Evolutionary conservation across 2,329 filamentous ascomycete genomes (phyloP).

Genomic region (Botrytis galanthina): DNA sequence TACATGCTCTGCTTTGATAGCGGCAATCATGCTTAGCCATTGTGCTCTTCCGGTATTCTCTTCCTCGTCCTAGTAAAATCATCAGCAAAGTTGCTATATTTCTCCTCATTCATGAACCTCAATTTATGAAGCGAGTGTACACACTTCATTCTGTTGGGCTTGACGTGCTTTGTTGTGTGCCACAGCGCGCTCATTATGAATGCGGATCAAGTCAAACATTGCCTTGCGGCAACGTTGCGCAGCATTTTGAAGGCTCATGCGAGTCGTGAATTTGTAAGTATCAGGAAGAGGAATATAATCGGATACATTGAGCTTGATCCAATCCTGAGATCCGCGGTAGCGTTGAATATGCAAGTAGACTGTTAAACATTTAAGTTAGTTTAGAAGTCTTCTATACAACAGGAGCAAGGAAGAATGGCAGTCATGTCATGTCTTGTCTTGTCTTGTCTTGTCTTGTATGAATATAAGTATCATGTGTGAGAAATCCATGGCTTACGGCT

Average conservation of each 20-base stretch:
- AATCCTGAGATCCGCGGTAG: background rate
- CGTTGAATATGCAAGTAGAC: accelerated
- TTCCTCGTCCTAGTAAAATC: background rate
- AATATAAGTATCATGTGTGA: background rate
- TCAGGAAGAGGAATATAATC: background rate
- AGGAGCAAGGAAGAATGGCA: background rate
- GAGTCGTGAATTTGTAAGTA: background rate
- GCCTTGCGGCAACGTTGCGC: accelerated
- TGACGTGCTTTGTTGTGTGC: background rate
- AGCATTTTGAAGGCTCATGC: accelerated
- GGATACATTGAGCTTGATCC: background rate
- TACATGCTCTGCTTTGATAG: background rate
- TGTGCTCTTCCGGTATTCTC: background rate
- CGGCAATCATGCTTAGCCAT: background rate
- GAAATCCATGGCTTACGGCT: background rate
- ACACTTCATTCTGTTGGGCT: background rate
- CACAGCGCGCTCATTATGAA: background rate
- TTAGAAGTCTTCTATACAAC: background rate
- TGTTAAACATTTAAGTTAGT: background rate
- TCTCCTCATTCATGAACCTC: background rate
- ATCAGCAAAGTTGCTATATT: background rate
- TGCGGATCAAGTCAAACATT: background rate
- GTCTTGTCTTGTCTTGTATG: background rate
- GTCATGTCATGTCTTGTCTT: background rate
- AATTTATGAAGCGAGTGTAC: background rate